These are phyloP conservation scores for Jaapia argillacea DNA, from an alignment of 768 basidiomycete genomes.

Conservation along the genomic window DNA sequence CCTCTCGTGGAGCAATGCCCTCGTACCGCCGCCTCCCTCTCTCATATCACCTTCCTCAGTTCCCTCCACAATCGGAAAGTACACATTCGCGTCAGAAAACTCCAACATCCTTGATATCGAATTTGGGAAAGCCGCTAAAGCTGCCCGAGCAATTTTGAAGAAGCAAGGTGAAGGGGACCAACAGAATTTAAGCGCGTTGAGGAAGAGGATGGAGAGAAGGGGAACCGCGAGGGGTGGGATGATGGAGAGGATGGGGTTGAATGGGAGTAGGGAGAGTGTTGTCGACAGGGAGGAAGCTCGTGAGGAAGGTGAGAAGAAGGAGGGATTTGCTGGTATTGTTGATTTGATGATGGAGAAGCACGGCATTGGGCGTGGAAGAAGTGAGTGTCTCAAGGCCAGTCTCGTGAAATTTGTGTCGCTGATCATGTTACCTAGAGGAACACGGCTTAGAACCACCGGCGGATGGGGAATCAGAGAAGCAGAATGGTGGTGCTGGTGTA, in stretches of 20 bases:
- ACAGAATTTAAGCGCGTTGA: too few species aligned
- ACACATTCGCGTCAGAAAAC: conserved; percentile 28
- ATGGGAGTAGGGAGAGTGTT: neutral
- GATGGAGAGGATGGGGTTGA: neutral
- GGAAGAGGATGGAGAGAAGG: neutral
- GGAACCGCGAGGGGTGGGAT: neutral
- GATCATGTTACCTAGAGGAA: too few species aligned
- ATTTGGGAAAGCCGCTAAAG: neutral
- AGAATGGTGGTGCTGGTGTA: too few species aligned
- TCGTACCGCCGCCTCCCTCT: conserved; percentile 36
- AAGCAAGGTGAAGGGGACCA: neutral
- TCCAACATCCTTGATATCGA: conserved; percentile 11
- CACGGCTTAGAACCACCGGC: too few species aligned
- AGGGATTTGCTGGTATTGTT: neutral
- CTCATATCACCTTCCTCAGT: conserved; percentile 20
- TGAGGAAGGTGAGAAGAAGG: neutral
- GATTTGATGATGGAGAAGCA: neutral
- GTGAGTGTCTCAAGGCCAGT: neutral
- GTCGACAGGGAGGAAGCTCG: neutral
- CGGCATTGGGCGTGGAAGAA: neutral
- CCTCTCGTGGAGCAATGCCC: conserved; percentile 43
- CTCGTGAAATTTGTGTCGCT: too few species aligned
- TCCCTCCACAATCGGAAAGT: conserved; percentile 26
- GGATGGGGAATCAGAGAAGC: too few species aligned
- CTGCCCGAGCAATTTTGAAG: neutral